phyloP scores from a whole-genome alignment of 2,329 filamentous ascomycete genomes.

The Cordyceps pruinosa region DNA sequence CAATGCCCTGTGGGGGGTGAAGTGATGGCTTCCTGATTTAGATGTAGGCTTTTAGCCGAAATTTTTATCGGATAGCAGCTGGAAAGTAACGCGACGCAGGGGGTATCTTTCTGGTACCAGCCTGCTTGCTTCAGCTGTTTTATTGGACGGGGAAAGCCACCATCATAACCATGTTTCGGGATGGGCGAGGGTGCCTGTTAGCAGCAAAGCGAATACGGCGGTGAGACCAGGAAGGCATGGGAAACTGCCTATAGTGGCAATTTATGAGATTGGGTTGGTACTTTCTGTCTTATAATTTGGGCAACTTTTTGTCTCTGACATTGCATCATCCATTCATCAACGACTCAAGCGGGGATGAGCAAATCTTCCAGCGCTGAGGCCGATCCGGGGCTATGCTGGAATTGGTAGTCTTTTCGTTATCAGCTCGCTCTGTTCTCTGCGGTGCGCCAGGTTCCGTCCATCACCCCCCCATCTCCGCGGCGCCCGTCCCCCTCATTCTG shows the following conservation, averaged over 20 bases:
- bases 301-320: not conserved
- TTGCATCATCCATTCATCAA: not conserved
- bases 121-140: not conserved
- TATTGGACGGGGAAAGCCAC: not conserved
- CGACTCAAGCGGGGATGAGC: not conserved
- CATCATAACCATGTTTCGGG: not conserved
- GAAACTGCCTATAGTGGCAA: not conserved
- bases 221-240: too few species aligned
- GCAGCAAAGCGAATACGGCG: too few species aligned
- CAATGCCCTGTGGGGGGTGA: conserved; percentile 8
- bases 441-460: not conserved
- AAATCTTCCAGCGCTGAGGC: not conserved
- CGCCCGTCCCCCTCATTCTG: conserved; percentile 3
- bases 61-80: not conserved
- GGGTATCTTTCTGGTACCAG: not conserved
- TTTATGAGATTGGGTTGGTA: not conserved
- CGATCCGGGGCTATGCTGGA: conserved; percentile 1
- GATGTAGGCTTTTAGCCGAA: not conserved
- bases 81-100: not conserved
- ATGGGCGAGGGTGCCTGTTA: too few species aligned
- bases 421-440: not conserved
- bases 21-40: too few species aligned
- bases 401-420: conserved; percentile 3
- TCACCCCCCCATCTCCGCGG: conserved; percentile 1
- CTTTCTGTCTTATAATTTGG: not conserved